Percentiles rank a stretch among this genome's conserved stretches.
Evolutionary conservation across 208 protist genomes (phyloP).

Genomic region (Trypanosoma platydactyli): DNA sequence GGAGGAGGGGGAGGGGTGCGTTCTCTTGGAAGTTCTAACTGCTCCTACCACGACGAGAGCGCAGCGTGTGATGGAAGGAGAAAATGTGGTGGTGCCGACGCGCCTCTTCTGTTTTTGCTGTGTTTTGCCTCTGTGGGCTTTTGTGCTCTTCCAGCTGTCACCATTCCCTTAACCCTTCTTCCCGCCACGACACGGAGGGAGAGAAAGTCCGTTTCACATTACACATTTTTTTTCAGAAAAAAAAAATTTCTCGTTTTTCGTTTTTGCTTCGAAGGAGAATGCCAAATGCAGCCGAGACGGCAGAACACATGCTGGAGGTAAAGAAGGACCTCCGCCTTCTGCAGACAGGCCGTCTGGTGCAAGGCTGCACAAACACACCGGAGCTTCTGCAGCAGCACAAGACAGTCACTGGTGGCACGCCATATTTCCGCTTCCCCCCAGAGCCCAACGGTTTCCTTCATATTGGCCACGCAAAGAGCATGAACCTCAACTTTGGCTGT

Average conservation of each 20-base stretch:
- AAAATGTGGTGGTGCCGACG: no score
- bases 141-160: neutral
- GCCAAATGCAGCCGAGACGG: slow-evolving; percentile 25
- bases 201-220: neutral
- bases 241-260: slow-evolving; percentile 38
- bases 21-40: no score
- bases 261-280: slow-evolving; percentile 38
- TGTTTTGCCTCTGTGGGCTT: neutral
- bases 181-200: no score
- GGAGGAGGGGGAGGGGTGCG: no score
- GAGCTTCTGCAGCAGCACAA: slow-evolving; percentile 69
- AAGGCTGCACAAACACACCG: slow-evolving; percentile 71
- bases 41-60: no score
- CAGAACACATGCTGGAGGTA: slow-evolving; percentile 45
- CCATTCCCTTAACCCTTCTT: neutral
- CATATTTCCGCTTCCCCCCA: slow-evolving; percentile 95
- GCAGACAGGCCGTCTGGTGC: slow-evolving; percentile 80
- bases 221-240: slow-evolving; percentile 4
- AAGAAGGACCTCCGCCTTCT: slow-evolving; percentile 78
- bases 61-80: no score
- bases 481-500: slow-evolving; percentile 99
- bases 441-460: slow-evolving; percentile 98
- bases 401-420: slow-evolving; percentile 57
- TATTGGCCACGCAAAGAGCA: slow-evolving; percentile 99
- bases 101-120: neutral